These are phyloP conservation scores for Cyberlindnera mrakii DNA, from an alignment of 805 yeast species.

Conservation along the genomic window DNA sequence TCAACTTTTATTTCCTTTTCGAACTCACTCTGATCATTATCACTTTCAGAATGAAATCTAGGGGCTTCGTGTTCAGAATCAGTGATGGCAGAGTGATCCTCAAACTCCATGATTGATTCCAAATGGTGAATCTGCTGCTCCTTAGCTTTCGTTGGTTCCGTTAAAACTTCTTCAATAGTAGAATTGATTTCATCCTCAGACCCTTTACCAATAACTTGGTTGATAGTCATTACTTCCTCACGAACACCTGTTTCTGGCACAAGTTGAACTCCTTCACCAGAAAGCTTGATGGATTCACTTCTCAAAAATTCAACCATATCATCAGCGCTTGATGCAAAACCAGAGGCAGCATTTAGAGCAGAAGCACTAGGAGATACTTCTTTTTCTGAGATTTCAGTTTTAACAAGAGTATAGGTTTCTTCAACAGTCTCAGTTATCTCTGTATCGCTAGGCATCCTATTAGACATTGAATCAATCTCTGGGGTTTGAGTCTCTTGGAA, in stretches of 20 bases:
- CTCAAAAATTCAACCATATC: neutral
- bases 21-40: neutral
- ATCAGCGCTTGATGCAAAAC: neutral
- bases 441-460: neutral
- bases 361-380: neutral
- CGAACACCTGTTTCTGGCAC: constrained; percentile 3
- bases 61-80: neutral
- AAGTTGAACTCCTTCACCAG: constrained; percentile 1
- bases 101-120: neutral
- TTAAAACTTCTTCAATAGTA: neutral
- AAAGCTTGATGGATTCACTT: neutral
- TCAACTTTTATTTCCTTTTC: neutral
- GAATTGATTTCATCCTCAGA: constrained; percentile 4
- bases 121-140: neutral
- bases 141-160: neutral
- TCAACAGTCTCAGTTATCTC: neutral
- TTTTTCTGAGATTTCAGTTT: too few relatives aligned
- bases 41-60: too few relatives aligned
- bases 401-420: neutral
- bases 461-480: too few relatives aligned
- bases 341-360: neutral
- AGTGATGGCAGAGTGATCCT: neutral
- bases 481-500: too few relatives aligned
- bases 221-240: neutral
- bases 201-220: constrained; percentile 5